Percentiles rank a stretch among this genome's conserved stretches.
phyloP scores from a whole-genome alignment of 495 filamentous ascomycete genomes.

The Xylona heveae region DNA sequence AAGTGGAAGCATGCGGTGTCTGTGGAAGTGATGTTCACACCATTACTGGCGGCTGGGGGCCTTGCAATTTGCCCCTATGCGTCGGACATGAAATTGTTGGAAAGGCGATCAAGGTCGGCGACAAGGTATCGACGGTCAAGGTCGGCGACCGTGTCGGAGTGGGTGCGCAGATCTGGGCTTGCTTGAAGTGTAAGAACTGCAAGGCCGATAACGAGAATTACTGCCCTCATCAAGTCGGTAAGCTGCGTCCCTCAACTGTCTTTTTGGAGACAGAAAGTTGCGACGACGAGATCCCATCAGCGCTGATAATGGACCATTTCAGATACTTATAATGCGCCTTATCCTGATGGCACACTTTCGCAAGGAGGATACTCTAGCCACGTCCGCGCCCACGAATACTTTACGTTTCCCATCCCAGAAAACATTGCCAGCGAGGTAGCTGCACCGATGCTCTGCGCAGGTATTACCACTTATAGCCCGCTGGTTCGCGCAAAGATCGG shows the following conservation, averaged over 20 bases:
- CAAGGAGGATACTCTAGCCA: conserved; percentile 50
- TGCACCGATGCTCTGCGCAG: conserved; percentile 81
- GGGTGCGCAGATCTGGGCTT: conserved; percentile 55
- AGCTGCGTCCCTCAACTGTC: conserved; percentile 3
- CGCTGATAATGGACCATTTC: conserved; percentile 2
- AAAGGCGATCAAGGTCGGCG: conserved; percentile 46
- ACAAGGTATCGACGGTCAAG: conserved; percentile 41
- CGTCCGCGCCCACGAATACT: conserved; percentile 57
- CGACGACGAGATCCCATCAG: not conserved
- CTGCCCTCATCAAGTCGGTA: conserved; percentile 38
- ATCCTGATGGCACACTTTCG: conserved; percentile 38
- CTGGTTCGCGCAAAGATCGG: conserved; percentile 53
- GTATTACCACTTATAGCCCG: conserved; percentile 61
- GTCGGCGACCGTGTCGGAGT: conserved; percentile 62
- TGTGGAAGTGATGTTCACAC: conserved; percentile 67
- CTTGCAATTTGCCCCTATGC: conserved; percentile 42
- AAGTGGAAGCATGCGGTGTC: conserved; percentile 54
- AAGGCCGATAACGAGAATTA: conserved; percentile 61
- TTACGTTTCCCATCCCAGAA: conserved; percentile 62
- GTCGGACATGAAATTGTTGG: conserved; percentile 64
- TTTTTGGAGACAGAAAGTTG: too few species aligned
- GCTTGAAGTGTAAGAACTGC: conserved; percentile 47
- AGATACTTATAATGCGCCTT: conserved; percentile 45
- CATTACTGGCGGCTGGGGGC: conserved; percentile 57
- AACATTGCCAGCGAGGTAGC: conserved; percentile 39